These are phyloP conservation scores for Scenedesmus sp. DNA, from an alignment of 163 green algal species.

Conservation along the genomic window DNA sequence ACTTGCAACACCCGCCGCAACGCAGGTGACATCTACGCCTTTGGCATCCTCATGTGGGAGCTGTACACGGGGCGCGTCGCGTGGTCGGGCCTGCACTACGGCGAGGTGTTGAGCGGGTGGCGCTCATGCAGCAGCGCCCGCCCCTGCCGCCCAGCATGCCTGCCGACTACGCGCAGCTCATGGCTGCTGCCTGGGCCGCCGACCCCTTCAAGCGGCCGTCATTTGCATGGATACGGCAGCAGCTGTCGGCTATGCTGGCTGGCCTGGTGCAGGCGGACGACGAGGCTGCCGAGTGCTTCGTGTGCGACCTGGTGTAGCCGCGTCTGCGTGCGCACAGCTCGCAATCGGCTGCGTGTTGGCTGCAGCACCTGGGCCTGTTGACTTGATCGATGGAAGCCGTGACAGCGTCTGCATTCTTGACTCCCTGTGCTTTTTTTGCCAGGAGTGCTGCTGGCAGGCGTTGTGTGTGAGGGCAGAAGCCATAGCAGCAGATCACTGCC, in stretches of 20 bases:
- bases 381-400: too few species aligned
- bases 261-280: background rate
- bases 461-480: too few species aligned
- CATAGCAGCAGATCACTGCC: too few species aligned
- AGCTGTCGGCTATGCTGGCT: constrained; percentile 13
- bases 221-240: background rate
- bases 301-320: constrained; percentile 17
- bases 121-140: constrained; percentile 26
- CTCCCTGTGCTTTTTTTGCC: too few species aligned
- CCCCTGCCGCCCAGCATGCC: constrained; percentile 6
- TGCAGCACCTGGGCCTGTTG: too few species aligned
- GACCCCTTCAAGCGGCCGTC: constrained; percentile 7
- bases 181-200: constrained; percentile 6
- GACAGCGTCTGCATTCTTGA: too few species aligned
- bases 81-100: constrained; percentile 32
- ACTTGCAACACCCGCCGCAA: background rate
- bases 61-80: constrained; percentile 33
- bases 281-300: constrained; percentile 11
- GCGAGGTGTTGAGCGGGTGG: constrained; percentile 49
- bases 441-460: too few species aligned
- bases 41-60: constrained; percentile 39
- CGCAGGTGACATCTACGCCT: background rate
- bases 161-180: background rate
- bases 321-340: too few species aligned
- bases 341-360: too few species aligned